Evolutionary conservation across 139 green algal species (phyloP), one percentile per base, ranked within the genome.

Genomic region (Chlamydomonas applanata): DNA sequence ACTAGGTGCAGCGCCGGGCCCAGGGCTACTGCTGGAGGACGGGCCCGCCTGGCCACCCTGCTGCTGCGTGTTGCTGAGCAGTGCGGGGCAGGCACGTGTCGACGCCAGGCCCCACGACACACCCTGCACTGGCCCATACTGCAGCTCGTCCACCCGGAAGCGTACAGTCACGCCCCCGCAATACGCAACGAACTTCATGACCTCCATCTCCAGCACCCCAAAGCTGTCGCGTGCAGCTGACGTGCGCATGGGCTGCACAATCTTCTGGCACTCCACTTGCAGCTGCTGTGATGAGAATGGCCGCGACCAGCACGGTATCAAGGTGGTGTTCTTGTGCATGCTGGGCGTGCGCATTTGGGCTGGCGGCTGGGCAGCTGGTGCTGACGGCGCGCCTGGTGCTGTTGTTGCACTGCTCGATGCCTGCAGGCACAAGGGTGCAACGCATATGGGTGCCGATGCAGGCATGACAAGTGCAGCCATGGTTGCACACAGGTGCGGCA

Each of bases 161-260:
- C 79, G 74, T 5, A 90, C 67, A 3, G 85, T 88, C 22, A 88
- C 74, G 1, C 85, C 85, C 3, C 85, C 85, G 54, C 85, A 90
- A 65, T 88, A 90, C 22, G 82, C 85, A 33, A 88, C 82, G 71
- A 85, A 90, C 73, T 88, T 90, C 85, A 90, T 88, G 4, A 88
- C 82, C 75, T 90, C 85, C 65, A 90, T 80, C 69, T 90, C 85
- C 75, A 90, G 75, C 19, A 90, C 80, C 3, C 70, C 85, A 36
- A 81, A 80, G 25, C 72, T 76, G 36, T 85, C 79, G 3, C 68
- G 59, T 7, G 68, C 62, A 63, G 57, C 30, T 7, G 77, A 56
- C 17, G 25, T 65, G 27, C 76, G 72, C 53, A 54, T 72, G 22
- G 77, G 82, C 56, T 90, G 75, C 24, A 62, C 72, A 2, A 84